A percentile compares a stretch with the other conserved stretches of the same genome.
These are phyloP conservation scores for Boechera divaricarpa DNA, from an alignment of 345 rosid species.

Conservation along the genomic window DNA sequence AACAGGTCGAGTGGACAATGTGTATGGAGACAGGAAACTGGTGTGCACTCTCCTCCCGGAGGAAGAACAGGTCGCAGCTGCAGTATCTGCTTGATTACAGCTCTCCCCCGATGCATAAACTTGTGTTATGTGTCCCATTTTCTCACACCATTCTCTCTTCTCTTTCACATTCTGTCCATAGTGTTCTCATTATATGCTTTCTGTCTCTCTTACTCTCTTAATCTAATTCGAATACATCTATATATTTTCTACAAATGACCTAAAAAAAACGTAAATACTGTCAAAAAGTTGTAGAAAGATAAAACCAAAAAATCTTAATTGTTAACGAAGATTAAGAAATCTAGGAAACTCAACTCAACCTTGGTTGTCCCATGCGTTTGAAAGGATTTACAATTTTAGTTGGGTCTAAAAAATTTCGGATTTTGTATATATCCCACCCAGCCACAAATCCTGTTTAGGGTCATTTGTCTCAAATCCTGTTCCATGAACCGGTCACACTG, in stretches of 20 bases:
- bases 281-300: slow-evolving; percentile 4
- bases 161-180: slow-evolving; percentile 42
- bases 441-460: too few relatives aligned
- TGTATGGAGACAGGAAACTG: slow-evolving; percentile 96
- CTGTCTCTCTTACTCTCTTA: slow-evolving; percentile 33
- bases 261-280: background rate
- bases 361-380: too few relatives aligned
- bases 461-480: too few relatives aligned
- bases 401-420: too few relatives aligned
- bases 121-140: slow-evolving; percentile 15
- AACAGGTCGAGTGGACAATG: slow-evolving; percentile 94
- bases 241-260: slow-evolving; percentile 11
- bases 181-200: slow-evolving; percentile 24
- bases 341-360: background rate
- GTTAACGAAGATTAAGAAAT: background rate
- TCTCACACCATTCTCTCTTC: slow-evolving; percentile 19
- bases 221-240: background rate
- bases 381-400: too few relatives aligned
- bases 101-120: slow-evolving; percentile 9
- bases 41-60: slow-evolving; percentile 85
- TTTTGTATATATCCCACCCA: too few relatives aligned
- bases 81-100: slow-evolving; percentile 53
- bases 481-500: background rate
- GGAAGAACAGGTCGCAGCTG: slow-evolving; percentile 89
- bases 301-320: background rate